These are phyloP conservation scores for Pilobolus umbonatus DNA, from an alignment of 192 early-diverging fungal species.

Conservation along the genomic window DNA sequence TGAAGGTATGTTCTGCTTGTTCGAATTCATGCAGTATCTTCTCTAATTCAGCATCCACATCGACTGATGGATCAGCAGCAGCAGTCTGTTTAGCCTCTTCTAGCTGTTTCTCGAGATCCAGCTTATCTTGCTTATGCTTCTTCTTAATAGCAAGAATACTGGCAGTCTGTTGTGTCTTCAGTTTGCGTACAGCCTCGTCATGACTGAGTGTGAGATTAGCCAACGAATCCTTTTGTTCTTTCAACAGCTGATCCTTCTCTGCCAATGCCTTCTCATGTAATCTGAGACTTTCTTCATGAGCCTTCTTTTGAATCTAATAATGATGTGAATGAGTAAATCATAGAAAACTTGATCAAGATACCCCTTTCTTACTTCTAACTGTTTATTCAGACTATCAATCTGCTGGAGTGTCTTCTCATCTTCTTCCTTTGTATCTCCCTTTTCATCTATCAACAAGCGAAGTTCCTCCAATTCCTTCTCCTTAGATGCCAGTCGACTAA, in stretches of 20 bases:
- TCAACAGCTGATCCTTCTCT: slow-evolving; percentile 30
- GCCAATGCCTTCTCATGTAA: slow-evolving; percentile 25
- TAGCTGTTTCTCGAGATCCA: slow-evolving; percentile 15
- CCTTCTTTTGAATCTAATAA: slow-evolving; percentile 23
- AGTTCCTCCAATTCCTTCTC: slow-evolving; percentile 31
- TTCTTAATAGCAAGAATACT: slow-evolving; percentile 16
- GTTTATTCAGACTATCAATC: slow-evolving; percentile 3
- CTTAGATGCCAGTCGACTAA: slow-evolving; percentile 19
- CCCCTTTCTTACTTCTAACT: slow-evolving; percentile 16
- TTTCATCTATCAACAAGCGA: slow-evolving; percentile 8
- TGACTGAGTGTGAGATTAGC: slow-evolving; percentile 13
- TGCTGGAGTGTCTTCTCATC: slow-evolving; percentile 3
- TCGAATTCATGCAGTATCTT: slow-evolving; percentile 30
- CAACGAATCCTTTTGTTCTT: slow-evolving; percentile 21
- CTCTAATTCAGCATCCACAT: slow-evolving; percentile 26
- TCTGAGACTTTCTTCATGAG: slow-evolving; percentile 26
- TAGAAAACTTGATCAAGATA: background rate
- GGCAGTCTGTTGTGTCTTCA: slow-evolving; percentile 17
- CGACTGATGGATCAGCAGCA: background rate
- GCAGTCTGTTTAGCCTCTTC: slow-evolving; percentile 15
- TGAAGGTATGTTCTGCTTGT: slow-evolving; percentile 23
- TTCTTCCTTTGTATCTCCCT: background rate
- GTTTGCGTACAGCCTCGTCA: slow-evolving; percentile 3
- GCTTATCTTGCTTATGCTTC: slow-evolving; percentile 27
- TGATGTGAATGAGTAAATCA: background rate